Base-by-base conservation (phyloP, 2,329 filamentous ascomycete genomes). In the Verticillium isaacii region DNA sequence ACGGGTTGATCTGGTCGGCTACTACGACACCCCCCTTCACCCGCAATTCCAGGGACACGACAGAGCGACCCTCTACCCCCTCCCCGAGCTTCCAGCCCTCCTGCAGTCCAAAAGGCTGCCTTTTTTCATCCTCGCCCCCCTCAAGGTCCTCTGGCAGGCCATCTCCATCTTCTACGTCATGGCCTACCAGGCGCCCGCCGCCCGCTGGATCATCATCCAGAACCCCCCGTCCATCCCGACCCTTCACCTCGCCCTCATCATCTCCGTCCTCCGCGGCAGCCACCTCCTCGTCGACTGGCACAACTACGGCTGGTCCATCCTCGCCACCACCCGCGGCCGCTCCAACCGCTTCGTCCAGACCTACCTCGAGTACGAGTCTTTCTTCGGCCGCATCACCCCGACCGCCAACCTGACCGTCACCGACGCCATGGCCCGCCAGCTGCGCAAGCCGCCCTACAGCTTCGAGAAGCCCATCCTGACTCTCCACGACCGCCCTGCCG, bases 201-300 rank as follows among this genome's bases (percentile, higher is more conserved):
- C 89, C 7, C 86, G 87, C 77, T 97, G 91, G 91, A 89, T 97
- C 72, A 83, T 98, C 9, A 89, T 97, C 25, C 90, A 97, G 83
- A 99, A 98, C 69, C 95, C 95, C 7, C 95, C 95, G 0, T 95
- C 94, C 0, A 97, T 98, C 63, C 95, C 95, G 0, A 96, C 93
- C 0, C 85, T 99, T 25, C 85, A 89, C 59, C 80, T 97, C 41
- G 90, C 92, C 17, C 81, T 88, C 25, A 64, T 93, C 3, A 82
- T 92, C 57, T 91, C 91, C 69, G 85, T 88, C 67, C 74, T 96
- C 58, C 89, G 95, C 58, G 89, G 91, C 68, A 96, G 91, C 45
- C 85, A 86, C 61, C 83, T 99, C 4, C 82, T 98, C 64, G 90
- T 98, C 61, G 95, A 99, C 79, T 99, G 95, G 95, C 95, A 99